Conservation (phyloP, 2,329 filamentous ascomycete species). For the Cordyceps fumosorosea region DNA sequence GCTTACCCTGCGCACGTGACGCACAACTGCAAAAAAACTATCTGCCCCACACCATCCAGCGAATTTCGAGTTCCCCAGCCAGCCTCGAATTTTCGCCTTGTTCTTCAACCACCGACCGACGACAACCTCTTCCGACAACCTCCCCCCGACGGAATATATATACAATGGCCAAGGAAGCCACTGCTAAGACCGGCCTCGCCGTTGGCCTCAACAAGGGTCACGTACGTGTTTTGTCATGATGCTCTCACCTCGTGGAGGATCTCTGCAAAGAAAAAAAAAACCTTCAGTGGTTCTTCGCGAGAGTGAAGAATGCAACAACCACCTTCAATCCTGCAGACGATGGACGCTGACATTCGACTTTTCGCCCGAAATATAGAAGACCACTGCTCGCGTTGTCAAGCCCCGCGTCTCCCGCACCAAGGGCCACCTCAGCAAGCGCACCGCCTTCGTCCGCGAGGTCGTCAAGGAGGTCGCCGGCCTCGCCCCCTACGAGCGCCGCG, state of each 20-base stretch:
- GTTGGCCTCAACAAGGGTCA: constrained; percentile 58
- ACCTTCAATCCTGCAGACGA: constrained; percentile 40
- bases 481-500: constrained; percentile 93
- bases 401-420: constrained; percentile 78
- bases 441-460: constrained; percentile 92
- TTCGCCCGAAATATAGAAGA: constrained; percentile 57
- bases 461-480: constrained; percentile 97
- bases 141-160: constrained; percentile 17
- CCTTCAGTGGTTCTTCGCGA: constrained; percentile 16
- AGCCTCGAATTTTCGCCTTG: constrained; percentile 10
- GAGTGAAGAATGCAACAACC: constrained; percentile 18
- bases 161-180: constrained; percentile 54
- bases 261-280: constrained; percentile 40
- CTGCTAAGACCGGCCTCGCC: constrained; percentile 52
- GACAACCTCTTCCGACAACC: constrained; percentile 22
- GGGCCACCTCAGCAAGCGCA: constrained; percentile 94
- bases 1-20: constrained; percentile 23
- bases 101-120: constrained; percentile 25
- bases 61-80: constrained; percentile 3
- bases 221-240: constrained; percentile 44
- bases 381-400: constrained; percentile 71
- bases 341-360: constrained; percentile 53
- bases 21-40: constrained; percentile 18
- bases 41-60: constrained; percentile 10
- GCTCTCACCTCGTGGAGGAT: constrained; percentile 72